Percentiles rank a stretch among this genome's conserved stretches.
phyloP scores from a whole-genome alignment of 129 eudicot species.

The Ambrosia artemisiifolia region DNA sequence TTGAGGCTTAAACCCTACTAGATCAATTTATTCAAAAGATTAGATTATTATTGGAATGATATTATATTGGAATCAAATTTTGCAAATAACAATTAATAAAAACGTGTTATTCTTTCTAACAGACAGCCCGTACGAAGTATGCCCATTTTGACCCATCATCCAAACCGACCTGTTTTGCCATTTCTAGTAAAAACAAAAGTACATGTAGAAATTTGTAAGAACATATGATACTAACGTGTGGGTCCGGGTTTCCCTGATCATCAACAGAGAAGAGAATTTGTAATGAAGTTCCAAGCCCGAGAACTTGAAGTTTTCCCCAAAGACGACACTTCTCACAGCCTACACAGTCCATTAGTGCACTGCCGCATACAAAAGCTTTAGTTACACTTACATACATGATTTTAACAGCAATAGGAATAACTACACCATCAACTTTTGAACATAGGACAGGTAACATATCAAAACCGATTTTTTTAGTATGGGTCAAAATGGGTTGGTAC shows the following conservation, averaged over 20 bases:
- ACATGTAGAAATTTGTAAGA: neutral
- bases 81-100: neutral
- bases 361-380: constrained; percentile 36
- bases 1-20: neutral
- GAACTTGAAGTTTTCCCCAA: constrained; percentile 98
- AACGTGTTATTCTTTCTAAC: neutral
- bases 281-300: constrained; percentile 94
- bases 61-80: neutral
- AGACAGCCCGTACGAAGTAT: neutral
- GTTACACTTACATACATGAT: neutral
- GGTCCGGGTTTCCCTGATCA: constrained; percentile 39
- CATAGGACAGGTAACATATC: neutral
- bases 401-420: neutral
- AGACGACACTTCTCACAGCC: constrained; percentile 98
- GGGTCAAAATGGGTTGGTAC: neutral
- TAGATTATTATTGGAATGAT: neutral
- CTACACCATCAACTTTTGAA: neutral
- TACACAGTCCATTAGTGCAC: constrained; percentile 95
- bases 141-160: neutral
- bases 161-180: neutral
- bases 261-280: constrained; percentile 80
- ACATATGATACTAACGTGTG: constrained; percentile 51
- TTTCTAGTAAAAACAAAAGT: neutral
- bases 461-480: neutral
- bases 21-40: neutral